These are phyloP conservation scores for Capillidium heterosporum DNA, from an alignment of 371 early-diverging fungal genomes.

Conservation along the genomic window DNA sequence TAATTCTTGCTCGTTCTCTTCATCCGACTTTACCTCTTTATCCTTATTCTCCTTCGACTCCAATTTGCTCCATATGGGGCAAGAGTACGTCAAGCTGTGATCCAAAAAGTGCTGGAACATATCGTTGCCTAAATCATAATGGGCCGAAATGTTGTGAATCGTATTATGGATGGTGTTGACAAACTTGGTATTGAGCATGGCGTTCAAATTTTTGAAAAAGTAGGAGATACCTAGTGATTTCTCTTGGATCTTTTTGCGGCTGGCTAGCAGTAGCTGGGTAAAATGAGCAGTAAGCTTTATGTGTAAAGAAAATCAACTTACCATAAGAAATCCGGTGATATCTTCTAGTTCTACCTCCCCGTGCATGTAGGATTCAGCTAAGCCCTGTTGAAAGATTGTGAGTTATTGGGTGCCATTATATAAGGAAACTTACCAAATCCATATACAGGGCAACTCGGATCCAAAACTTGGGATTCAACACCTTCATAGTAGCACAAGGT, in stretches of 20 bases:
- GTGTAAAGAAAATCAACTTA: not conserved
- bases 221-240: not conserved
- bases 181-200: not conserved
- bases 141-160: constrained; percentile 35
- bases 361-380: not conserved
- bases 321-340: not conserved
- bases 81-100: constrained; percentile 44
- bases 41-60: not conserved
- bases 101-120: constrained; percentile 45
- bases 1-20: constrained; percentile 19
- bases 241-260: not conserved
- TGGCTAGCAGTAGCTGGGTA: not conserved
- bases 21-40: not conserved
- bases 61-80: constrained; percentile 29
- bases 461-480: constrained; percentile 30
- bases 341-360: not conserved
- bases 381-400: not conserved
- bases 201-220: not conserved
- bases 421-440: constrained; percentile 21
- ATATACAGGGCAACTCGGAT: constrained; percentile 21
- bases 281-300: not conserved
- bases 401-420: constrained; percentile 2
- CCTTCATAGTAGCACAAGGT: constrained; percentile 11
- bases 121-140: constrained; percentile 54
- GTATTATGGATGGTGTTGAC: constrained; percentile 10